Percentiles rank a stretch among this genome's conserved stretches.
phyloP scores from a whole-genome alignment of 129 eudicot genomes.

The Pittosporum tobira region DNA sequence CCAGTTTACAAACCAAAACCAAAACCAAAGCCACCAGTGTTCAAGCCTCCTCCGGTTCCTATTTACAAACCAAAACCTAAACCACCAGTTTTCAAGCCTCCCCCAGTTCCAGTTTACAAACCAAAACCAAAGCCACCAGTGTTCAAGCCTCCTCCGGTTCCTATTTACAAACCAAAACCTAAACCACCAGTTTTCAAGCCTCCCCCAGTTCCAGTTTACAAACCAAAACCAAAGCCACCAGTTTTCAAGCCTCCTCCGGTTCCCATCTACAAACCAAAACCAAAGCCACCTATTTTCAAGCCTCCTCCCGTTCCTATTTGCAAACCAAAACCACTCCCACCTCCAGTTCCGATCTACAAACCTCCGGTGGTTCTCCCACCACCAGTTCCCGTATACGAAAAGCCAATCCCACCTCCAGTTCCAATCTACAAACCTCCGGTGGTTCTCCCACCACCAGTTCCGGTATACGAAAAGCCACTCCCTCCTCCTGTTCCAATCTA shows the following conservation, averaged over 20 bases:
- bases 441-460: slow-evolving; percentile 19
- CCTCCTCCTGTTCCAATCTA: slow-evolving; percentile 12
- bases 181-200: slow-evolving; percentile 6
- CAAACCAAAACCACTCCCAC: slow-evolving; percentile 17
- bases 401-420: slow-evolving; percentile 20
- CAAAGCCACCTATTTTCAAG: slow-evolving; percentile 12
- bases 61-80: slow-evolving; percentile 16
- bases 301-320: slow-evolving; percentile 13
- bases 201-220: slow-evolving; percentile 11
- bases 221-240: slow-evolving; percentile 13
- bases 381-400: slow-evolving; percentile 9
- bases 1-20: slow-evolving; percentile 18
- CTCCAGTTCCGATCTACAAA: slow-evolving; percentile 13
- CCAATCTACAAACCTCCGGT: slow-evolving; percentile 22
- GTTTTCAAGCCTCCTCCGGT: not conserved
- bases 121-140: slow-evolving; percentile 8
- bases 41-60: slow-evolving; percentile 15
- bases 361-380: slow-evolving; percentile 13
- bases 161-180: slow-evolving; percentile 16
- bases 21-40: slow-evolving; percentile 19
- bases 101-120: slow-evolving; percentile 7
- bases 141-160: slow-evolving; percentile 15
- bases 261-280: slow-evolving; percentile 8
- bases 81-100: slow-evolving; percentile 11
- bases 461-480: slow-evolving; percentile 9